Evolutionary conservation across 1,139 yeast genomes (phyloP).

Genomic region (Sporopachydermia cereana): DNA sequence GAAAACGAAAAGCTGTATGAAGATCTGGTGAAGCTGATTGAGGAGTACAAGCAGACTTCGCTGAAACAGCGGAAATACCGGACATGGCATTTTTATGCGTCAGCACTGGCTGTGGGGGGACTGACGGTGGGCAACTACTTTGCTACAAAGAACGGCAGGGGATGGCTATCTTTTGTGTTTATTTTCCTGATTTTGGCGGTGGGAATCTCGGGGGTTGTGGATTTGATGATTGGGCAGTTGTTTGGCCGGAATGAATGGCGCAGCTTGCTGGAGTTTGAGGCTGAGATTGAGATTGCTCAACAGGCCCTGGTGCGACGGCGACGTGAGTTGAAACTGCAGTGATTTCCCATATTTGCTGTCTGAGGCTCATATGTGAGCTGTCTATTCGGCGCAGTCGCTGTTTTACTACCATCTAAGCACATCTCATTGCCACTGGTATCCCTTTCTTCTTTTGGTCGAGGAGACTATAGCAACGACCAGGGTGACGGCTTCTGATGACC

Average conservation of each 20-base stretch:
- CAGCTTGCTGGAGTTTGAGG: conserved; percentile 52
- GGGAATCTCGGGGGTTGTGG: conserved; percentile 53
- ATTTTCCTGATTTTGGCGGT: conserved; percentile 41
- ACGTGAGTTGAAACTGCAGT: background rate
- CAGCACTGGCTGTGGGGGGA: conserved; percentile 39
- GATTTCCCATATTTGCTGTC: background rate
- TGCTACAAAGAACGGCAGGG: conserved; percentile 33
- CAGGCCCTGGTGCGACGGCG: conserved; percentile 1
- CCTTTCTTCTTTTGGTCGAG: too few relatives aligned
- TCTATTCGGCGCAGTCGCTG: too few relatives aligned
- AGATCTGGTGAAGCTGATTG: conserved; percentile 46
- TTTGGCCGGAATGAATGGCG: conserved; percentile 74
- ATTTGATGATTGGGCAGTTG: conserved; percentile 67
- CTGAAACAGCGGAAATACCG: conserved; percentile 57
- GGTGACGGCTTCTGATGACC: too few relatives aligned
- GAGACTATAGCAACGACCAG: too few relatives aligned
- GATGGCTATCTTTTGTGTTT: conserved; percentile 50
- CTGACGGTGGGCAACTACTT: conserved; percentile 50
- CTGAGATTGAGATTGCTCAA: conserved; percentile 23
- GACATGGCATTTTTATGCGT: conserved; percentile 46
- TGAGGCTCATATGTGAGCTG: background rate
- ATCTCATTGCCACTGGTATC: too few relatives aligned
- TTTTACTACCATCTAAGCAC: too few relatives aligned
- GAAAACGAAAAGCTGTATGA: conserved; percentile 34
- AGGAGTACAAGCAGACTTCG: conserved; percentile 42